Conservation (phyloP, 2,329 filamentous ascomycete species). For the Microdochium trichocladiopsis region DNA sequence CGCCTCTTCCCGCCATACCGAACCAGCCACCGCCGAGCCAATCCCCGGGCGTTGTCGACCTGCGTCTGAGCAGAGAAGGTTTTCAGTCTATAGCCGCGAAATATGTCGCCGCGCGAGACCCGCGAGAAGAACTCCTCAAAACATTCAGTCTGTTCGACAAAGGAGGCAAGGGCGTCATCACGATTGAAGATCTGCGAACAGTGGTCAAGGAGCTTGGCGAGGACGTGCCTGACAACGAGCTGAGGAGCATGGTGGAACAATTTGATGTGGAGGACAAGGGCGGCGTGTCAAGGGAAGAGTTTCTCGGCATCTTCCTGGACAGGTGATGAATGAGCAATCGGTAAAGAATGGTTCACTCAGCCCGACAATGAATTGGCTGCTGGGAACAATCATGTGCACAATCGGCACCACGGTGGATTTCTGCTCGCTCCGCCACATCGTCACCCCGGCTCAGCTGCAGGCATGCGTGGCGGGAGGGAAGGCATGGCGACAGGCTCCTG, state of each 20-base stretch:
- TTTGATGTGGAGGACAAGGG: constrained; percentile 94
- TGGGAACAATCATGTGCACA: not conserved
- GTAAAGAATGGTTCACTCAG: no score
- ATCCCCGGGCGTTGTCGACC: constrained; percentile 54
- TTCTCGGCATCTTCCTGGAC: constrained; percentile 48
- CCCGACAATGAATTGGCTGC: not conserved
- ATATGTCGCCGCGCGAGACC: constrained; percentile 76
- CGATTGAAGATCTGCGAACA: constrained; percentile 76
- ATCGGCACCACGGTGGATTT: not conserved
- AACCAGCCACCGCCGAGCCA: constrained; percentile 36
- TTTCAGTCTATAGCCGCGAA: constrained; percentile 74
- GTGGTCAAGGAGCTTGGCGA: constrained; percentile 90
- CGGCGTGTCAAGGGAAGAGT: constrained; percentile 63
- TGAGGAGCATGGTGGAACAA: constrained; percentile 95
- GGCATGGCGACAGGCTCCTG: no score
- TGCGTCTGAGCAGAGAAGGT: constrained; percentile 65
- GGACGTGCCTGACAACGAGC: constrained; percentile 85
- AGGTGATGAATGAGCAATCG: constrained; percentile 10
- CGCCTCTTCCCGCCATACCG: constrained; percentile 30
- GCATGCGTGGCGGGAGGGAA: no score
- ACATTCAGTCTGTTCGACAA: constrained; percentile 93
- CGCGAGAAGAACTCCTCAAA: constrained; percentile 81
- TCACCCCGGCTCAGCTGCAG: no score
- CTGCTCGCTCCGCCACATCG: no score
- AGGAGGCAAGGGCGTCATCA: constrained; percentile 86